Conservation (phyloP, 2,329 filamentous ascomycete species). For the Blastomyces parvus region DNA sequence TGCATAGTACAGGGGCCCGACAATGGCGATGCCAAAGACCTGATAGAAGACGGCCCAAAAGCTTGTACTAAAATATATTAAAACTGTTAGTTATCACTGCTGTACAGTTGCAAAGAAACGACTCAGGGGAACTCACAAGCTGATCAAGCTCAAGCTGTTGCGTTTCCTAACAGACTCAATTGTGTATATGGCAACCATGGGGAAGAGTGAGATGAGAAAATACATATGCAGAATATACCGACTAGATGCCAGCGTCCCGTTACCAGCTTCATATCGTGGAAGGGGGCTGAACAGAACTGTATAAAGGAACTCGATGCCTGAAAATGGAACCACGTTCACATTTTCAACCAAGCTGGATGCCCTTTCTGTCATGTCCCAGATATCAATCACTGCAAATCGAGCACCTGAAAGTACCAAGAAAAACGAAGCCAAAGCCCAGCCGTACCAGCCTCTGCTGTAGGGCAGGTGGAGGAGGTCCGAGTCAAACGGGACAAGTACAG, state of each 20-base stretch:
- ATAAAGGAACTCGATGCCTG: not conserved
- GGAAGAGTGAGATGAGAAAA: not conserved
- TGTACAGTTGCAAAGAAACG: not conserved
- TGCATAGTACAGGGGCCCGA: not conserved
- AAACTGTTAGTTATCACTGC: not conserved
- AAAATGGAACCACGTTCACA: not conserved
- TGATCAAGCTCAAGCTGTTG: not conserved
- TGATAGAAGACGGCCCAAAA: conserved; percentile 1
- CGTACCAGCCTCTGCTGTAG: not conserved
- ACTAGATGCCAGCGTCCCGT: not conserved
- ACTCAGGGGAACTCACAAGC: not conserved
- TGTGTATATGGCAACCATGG: not conserved
- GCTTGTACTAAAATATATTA: not conserved
- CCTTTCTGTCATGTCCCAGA: not conserved
- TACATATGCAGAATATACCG: not conserved
- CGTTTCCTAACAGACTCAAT: conserved; percentile 3
- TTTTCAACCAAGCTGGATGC: not conserved
- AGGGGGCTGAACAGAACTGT: not conserved
- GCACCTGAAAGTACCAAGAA: not conserved
- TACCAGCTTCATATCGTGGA: not conserved
- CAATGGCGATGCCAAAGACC: not conserved
- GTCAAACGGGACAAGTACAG: not conserved
- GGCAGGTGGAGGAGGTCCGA: not conserved
- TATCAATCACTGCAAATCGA: not conserved
- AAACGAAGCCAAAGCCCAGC: not conserved